Evolutionary conservation across 371 early-diverging fungal genomes (phyloP), one percentile per base, ranked within the genome.

Genomic region (Lichtheimia hyalospora): DNA sequence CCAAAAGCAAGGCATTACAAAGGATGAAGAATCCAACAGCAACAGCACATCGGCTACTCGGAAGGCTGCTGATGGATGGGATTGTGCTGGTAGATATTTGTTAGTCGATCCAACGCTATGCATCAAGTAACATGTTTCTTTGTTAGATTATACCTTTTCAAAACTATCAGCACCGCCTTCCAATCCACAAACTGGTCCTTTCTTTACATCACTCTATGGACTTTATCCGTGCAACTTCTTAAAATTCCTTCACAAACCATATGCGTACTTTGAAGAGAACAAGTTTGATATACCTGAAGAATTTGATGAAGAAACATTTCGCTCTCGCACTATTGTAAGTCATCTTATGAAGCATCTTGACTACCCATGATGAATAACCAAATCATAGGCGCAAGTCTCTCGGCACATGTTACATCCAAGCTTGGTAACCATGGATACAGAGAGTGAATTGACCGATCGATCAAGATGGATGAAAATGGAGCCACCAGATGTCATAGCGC

Each of bases 381-480:
- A 34, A 42, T n/a, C 10, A 18, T 46, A 78, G 74, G 58, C 78
- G 15, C 77, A 83, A 57, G 80, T 87, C 15, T 73, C 71, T 40
- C 68, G 84, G 41, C 88, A 87, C 62, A 83, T 82, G 70, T 64
- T 86, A 12, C 86, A 87, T 58, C 86, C 88, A 3, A 85, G 74
- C 57, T 59, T 87, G 13, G 70, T 87, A 25, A 67, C 66, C 0
- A 69, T 77, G 70, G 77, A 83, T 48, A 63, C 70, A 7, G 72
- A 78, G 28, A 71, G 75, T n/a, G 88, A 87, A 58, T 51, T 85
- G 7, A 69, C 69, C 1, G 81, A 86, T 54, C 78, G 75, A 13
- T 74, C 81, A 10, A 73, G 86, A 8, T 86, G 85, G 85, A 82
- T 83, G 73, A 85, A 85, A 50, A 70, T 85, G 62, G 88, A 87